A percentile compares a stretch with the other conserved stretches of the same genome.
These are phyloP conservation scores for Achlya hypogyna DNA, from an alignment of 352 stramenopile genomes.

Conservation along the genomic window DNA sequence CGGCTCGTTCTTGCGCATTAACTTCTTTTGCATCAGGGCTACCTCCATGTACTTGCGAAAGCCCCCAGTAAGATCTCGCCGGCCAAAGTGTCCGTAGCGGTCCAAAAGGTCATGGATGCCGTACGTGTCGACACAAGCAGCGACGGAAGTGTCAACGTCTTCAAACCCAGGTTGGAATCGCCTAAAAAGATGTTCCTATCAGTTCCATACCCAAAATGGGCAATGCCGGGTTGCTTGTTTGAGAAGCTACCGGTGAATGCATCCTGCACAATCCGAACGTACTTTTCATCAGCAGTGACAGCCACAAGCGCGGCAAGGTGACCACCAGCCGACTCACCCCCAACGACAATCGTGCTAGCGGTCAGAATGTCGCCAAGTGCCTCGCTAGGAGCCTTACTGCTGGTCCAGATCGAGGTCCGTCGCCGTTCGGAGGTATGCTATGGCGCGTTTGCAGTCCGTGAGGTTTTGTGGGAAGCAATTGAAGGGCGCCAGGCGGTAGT, in stretches of 20 bases:
- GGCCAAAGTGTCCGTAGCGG: constrained; percentile 48
- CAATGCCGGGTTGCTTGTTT: too few species aligned
- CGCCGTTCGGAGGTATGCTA: constrained; percentile 50
- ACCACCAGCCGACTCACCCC: constrained; percentile 56
- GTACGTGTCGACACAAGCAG: constrained; percentile 60
- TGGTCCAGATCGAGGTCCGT: constrained; percentile 42
- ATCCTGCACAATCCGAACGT: too few species aligned
- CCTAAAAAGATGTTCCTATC: not conserved
- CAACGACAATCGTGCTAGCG: constrained; percentile 39
- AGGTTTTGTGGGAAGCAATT: constrained; percentile 56
- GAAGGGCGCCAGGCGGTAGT: constrained; percentile 65
- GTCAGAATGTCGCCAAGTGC: not conserved
- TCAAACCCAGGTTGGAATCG: constrained; percentile 65
- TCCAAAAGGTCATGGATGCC: constrained; percentile 72
- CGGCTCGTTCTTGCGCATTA: constrained; percentile 27
- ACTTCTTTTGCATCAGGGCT: constrained; percentile 57
- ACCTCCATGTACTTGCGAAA: constrained; percentile 63
- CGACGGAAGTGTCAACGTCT: constrained; percentile 61
- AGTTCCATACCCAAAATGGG: too few species aligned
- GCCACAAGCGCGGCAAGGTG: constrained; percentile 62
- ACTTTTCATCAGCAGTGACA: constrained; percentile 51
- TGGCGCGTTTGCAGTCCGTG: constrained; percentile 57
- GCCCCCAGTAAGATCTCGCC: constrained; percentile 43
- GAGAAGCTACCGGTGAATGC: too few species aligned
- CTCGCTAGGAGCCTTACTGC: constrained; percentile 24